Evolutionary conservation across 2,329 filamentous ascomycete species (phyloP), one percentile per base, ranked within the genome.

Genomic region (Paraphaeosphaeria sporulosa): DNA sequence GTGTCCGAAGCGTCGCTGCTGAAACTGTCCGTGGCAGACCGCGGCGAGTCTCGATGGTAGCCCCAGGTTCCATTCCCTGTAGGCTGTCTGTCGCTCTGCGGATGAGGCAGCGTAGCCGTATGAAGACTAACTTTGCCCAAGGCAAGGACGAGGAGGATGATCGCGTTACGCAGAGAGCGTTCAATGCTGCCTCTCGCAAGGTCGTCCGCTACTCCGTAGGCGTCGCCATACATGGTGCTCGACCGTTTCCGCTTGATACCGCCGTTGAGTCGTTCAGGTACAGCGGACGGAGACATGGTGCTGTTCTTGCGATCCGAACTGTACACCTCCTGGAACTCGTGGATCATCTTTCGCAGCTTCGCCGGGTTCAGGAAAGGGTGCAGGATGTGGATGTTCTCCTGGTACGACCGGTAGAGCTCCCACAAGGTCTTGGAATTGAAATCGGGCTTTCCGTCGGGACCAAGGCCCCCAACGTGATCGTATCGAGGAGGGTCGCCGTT

Each of bases 61-160:
- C 71, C 73, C 63, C 69, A 74, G 48, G 69, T 63, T 51, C 53
- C 57, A 13, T 54, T 55, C 1, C 62, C 40, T 1, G 65, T 61
- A 0, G 65, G 63, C 19, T 48, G 63, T 52, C 73, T 77, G 60
- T 86, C 83, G 17, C 82, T 83, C 8, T 90, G 83, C 2, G 90
- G 82, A 2, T 82, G 82, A 19, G 85, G 85, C 12, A 89, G 69
- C 19, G 81, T 79, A 4, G 79, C 73, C 47, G 80, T 79, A 60
- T 84, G 79, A 60, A 83, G 77, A 69, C 92, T 94, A 13, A 98
- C 90, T 71, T 93, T 93, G 19, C 95, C 95, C 6, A 99, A 81
- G 0, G 94, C 94, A 56, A 98, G 83, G 0, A 97, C 87, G 4
- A 94, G 83, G 2, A 97, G 84, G 1, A 97, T 87, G 42, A 98